phyloP scores from a whole-genome alignment of 1,284 basidiomycete genomes.

The Pterula multifida region DNA sequence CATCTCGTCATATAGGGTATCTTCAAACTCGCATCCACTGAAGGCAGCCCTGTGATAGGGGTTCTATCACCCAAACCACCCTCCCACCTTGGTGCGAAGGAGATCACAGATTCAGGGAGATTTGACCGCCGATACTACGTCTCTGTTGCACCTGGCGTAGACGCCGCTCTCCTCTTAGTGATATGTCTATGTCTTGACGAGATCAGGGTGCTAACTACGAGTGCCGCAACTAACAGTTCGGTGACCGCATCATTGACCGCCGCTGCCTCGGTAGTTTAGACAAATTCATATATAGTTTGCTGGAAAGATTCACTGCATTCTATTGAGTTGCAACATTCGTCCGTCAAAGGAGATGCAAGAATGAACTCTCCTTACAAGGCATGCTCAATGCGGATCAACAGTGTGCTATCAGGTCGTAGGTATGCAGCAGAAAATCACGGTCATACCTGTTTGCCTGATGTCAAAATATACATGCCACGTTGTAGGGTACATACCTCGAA shows the following conservation, averaged over 20 bases:
- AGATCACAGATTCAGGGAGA: neutral
- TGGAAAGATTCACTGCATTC: too few species aligned
- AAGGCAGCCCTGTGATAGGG: neutral
- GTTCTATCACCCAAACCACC: neutral
- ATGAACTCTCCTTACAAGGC: too few species aligned
- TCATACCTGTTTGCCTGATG: too few species aligned
- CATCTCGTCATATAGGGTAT: neutral
- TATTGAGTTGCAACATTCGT: too few species aligned
- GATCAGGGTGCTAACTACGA: neutral
- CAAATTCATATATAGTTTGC: too few species aligned
- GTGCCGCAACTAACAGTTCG: neutral
- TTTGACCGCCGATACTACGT: neutral
- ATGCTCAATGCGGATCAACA: too few species aligned
- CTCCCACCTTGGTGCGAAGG: neutral
- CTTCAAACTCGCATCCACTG: neutral
- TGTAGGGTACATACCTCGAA: too few species aligned
- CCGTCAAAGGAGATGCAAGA: too few species aligned
- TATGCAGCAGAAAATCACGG: too few species aligned
- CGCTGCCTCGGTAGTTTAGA: neutral
- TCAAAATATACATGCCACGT: too few species aligned
- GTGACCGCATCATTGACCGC: neutral
- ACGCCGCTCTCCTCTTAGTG: neutral
- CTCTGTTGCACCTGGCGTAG: neutral
- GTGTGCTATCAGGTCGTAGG: too few species aligned
- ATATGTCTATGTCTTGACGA: neutral